Conservation (phyloP, 2,329 filamentous ascomycete genomes). For the Claviceps sp. region DNA sequence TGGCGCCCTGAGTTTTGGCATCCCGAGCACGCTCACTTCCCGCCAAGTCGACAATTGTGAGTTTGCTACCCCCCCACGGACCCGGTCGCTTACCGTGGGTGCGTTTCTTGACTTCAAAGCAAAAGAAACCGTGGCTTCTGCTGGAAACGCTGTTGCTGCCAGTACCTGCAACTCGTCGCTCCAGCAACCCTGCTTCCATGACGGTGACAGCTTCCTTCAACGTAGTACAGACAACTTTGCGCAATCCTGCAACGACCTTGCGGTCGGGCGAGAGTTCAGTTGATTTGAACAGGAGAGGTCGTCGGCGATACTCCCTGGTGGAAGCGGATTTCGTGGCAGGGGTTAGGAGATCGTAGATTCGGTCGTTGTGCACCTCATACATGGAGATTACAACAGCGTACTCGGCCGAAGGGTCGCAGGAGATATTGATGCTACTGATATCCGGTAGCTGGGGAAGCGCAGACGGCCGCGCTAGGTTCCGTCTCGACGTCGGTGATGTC, state of each 20-base stretch:
- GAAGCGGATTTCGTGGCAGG: slow-evolving; percentile 43
- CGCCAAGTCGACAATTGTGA: slow-evolving; percentile 85
- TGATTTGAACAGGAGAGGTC: slow-evolving; percentile 78
- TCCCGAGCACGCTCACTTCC: slow-evolving; percentile 88
- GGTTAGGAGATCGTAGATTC: slow-evolving; percentile 85
- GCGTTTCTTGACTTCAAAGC: slow-evolving; percentile 84
- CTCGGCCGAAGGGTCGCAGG: slow-evolving; percentile 48
- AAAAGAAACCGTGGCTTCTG: slow-evolving; percentile 91
- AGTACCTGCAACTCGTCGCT: slow-evolving; percentile 78
- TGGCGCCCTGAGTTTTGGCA: slow-evolving; percentile 86
- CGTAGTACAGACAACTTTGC: slow-evolving; percentile 75
- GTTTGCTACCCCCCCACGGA: slow-evolving; percentile 60
- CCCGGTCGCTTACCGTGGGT: slow-evolving; percentile 29
- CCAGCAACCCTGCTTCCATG: slow-evolving; percentile 75
- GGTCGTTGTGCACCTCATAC: slow-evolving; percentile 98
- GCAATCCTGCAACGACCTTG: slow-evolving; percentile 87
- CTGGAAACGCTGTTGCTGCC: slow-evolving; percentile 88
- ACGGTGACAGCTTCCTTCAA: slow-evolving; percentile 80
- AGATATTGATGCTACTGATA: slow-evolving; percentile 55
- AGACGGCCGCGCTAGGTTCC: slow-evolving; percentile 56
- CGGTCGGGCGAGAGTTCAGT: slow-evolving; percentile 78
- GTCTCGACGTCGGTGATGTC: slow-evolving; percentile 38
- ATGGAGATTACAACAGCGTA: slow-evolving; percentile 88
- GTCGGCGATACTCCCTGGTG: slow-evolving; percentile 60
- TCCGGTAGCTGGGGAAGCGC: slow-evolving; percentile 61